A percentile compares a stretch with the other conserved stretches of the same genome.
Evolutionary conservation across 495 filamentous ascomycete species (phyloP).

Genomic region (Sporormia fimetaria): DNA sequence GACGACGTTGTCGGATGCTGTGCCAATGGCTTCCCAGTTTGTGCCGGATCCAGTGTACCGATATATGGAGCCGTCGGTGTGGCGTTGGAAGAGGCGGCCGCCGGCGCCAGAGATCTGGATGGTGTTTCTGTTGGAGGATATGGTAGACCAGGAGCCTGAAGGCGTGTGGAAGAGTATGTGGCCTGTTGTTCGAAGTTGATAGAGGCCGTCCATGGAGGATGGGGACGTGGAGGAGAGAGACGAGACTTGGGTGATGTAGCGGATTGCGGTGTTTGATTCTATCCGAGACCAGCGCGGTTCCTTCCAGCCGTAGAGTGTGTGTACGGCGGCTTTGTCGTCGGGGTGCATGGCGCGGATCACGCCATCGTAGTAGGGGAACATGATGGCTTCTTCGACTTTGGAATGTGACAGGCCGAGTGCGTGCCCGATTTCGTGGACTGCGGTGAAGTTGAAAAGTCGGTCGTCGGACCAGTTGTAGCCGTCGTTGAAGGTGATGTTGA

Average conservation of each 20-base stretch:
- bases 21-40: conserved; percentile 13
- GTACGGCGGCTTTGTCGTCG: conserved; percentile 17
- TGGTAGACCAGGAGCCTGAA: conserved; percentile 8
- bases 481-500: conserved; percentile 23
- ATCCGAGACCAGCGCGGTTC: conserved; percentile 13
- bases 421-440: conserved; percentile 19
- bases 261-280: conserved; percentile 7
- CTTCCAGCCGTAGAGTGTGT: conserved; percentile 17
- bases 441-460: conserved; percentile 15
- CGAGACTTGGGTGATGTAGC: conserved; percentile 10
- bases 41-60: conserved; percentile 3
- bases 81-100: conserved; percentile 16
- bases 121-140: conserved; percentile 16
- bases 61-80: conserved; percentile 14
- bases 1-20: conserved; percentile 7
- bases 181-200: conserved; percentile 15
- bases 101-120: conserved; percentile 14
- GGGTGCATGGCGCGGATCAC: conserved; percentile 9
- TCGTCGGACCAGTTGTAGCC: conserved; percentile 21
- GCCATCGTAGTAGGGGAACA: conserved; percentile 16
- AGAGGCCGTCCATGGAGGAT: conserved; percentile 9
- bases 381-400: conserved; percentile 17
- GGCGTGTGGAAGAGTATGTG: conserved; percentile 10
- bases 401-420: conserved; percentile 15
- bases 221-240: neutral